Evolutionary conservation across 2,329 filamentous ascomycete species (phyloP).

Genomic region (Pseudocercospora fijiensis): DNA sequence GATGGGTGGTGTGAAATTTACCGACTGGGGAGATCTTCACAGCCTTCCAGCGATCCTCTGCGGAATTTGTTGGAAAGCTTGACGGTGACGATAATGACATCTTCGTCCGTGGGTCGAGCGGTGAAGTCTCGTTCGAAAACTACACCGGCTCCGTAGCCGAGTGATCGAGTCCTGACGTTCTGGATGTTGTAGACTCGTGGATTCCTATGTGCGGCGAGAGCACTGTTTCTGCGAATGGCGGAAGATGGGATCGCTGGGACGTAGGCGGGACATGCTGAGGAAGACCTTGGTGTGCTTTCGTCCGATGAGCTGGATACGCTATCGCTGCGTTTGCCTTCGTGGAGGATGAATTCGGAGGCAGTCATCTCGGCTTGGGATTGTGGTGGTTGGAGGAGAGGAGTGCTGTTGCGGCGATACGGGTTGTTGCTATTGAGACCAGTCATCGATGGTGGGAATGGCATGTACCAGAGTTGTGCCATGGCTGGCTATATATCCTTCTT

Average conservation of each 20-base stretch:
- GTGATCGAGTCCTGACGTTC: slow-evolving; percentile 12
- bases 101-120: slow-evolving; percentile 26
- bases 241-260: slow-evolving; percentile 1
- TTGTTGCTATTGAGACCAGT: background rate
- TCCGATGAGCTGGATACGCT: slow-evolving; percentile 2
- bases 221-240: slow-evolving; percentile 14
- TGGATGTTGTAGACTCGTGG: slow-evolving; percentile 12
- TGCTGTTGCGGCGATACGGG: background rate
- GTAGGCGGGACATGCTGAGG: slow-evolving; percentile 11
- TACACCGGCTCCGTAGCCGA: slow-evolving; percentile 22
- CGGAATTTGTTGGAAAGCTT: slow-evolving; percentile 24
- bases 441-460: background rate
- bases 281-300: slow-evolving; percentile 3
- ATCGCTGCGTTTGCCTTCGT: slow-evolving; percentile 1
- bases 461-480: slow-evolving; percentile 9
- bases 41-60: slow-evolving; percentile 19
- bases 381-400: slow-evolving; percentile 34
- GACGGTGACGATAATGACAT: slow-evolving; percentile 34
- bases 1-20: no score
- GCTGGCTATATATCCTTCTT: background rate
- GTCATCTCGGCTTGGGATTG: slow-evolving; percentile 39
- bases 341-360: slow-evolving; percentile 10
- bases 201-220: slow-evolving; percentile 18
- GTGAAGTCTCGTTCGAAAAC: slow-evolving; percentile 25
- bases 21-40: slow-evolving; percentile 27